phyloP scores from a whole-genome alignment of 371 early-diverging fungal genomes.

The Mucor indicus region DNA sequence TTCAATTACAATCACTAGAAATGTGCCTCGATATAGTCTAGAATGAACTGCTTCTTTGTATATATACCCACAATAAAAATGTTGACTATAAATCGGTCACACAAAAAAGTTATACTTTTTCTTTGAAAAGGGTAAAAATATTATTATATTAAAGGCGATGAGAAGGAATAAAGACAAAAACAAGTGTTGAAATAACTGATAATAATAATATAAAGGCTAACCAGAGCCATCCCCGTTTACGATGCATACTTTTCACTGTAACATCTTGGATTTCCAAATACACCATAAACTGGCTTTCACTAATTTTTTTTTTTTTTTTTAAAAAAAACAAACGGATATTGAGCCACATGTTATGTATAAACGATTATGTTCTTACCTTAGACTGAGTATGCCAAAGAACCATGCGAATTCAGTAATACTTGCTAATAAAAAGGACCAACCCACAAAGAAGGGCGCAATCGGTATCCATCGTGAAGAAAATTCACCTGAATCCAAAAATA shows the following conservation, averaged over 20 bases:
- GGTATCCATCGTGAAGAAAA: conserved; percentile 32
- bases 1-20: conserved; percentile 16
- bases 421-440: conserved; percentile 34
- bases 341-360: no score
- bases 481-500: conserved; percentile 31
- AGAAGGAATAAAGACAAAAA: conserved; percentile 45
- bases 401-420: conserved; percentile 44
- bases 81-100: no score
- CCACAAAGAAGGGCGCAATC: conserved; percentile 37
- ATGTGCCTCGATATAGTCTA: no score
- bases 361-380: conserved; percentile 23
- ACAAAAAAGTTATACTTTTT: no score
- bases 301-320: conserved; percentile 1
- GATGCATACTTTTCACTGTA: conserved; percentile 33
- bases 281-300: conserved; percentile 37
- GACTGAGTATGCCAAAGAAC: conserved; percentile 37
- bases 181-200: conserved; percentile 31
- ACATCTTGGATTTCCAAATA: conserved; percentile 37
- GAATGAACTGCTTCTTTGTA: no score
- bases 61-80: no score
- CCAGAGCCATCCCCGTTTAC: conserved; percentile 38
- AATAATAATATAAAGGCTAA: conserved; percentile 18
- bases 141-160: conserved; percentile 24
- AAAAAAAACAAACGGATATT: not conserved
- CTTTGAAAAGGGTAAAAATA: no score